Percentiles rank a stretch among this genome's conserved stretches.
These are phyloP conservation scores for Tulasnella sp. DNA, from an alignment of 768 basidiomycete genomes.

Conservation along the genomic window DNA sequence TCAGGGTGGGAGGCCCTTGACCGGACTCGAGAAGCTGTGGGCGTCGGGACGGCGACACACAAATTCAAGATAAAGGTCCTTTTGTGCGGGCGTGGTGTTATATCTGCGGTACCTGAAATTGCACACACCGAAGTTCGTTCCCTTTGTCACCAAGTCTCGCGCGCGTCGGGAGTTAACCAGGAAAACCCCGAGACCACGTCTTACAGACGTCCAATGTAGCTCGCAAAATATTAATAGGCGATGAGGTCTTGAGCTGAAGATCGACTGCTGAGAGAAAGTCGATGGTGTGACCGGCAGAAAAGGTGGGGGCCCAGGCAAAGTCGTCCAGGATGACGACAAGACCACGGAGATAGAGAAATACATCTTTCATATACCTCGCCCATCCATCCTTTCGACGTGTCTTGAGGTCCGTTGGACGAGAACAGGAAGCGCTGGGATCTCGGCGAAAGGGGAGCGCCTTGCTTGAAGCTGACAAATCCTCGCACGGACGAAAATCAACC, in stretches of 20 bases:
- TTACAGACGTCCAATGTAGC: neutral
- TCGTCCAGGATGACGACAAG: no score
- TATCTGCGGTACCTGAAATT: neutral
- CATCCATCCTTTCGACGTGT: no score
- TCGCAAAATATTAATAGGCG: no score
- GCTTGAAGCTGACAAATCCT: constrained; percentile 1
- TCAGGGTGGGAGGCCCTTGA: neutral
- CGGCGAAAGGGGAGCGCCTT: neutral
- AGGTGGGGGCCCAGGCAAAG: no score
- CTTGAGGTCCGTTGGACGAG: no score
- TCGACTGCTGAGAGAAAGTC: no score
- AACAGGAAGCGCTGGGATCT: neutral
- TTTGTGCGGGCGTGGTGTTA: neutral
- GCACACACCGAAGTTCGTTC: neutral
- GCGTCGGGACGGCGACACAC: neutral
- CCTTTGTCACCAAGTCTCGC: neutral
- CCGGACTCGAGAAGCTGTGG: neutral
- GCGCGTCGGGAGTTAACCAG: neutral
- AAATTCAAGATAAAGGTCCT: neutral
- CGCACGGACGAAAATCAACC: constrained; percentile 10
- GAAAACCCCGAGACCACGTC: neutral
- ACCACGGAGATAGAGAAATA: no score
- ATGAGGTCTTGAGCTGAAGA: no score
- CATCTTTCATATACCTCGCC: no score
- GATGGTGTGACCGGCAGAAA: no score